Conservation (phyloP, 139 green algal species). For the Astrephomene gubernaculifera region DNA sequence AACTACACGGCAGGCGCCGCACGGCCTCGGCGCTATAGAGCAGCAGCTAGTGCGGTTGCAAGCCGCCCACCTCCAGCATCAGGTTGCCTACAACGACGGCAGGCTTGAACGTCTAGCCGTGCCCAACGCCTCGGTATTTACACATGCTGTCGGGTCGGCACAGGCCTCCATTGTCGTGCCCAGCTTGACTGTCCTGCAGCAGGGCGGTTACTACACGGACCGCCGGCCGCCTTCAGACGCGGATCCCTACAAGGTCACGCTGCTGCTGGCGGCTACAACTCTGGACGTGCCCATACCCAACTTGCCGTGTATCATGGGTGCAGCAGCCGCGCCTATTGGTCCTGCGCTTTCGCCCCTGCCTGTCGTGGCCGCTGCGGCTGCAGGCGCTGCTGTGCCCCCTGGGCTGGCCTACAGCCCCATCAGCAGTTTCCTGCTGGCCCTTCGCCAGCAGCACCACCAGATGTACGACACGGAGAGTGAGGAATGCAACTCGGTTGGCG, state of each 20-base stretch:
- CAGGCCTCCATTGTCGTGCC: slow-evolving; percentile 71
- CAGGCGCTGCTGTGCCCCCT: not conserved
- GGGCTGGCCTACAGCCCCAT: not conserved
- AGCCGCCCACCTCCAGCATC: slow-evolving; percentile 71
- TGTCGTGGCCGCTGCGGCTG: not conserved
- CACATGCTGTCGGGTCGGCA: slow-evolving; percentile 70
- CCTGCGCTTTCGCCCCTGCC: not conserved
- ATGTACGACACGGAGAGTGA: slow-evolving; percentile 18
- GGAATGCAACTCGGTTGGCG: slow-evolving; percentile 27
- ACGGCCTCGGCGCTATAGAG: slow-evolving; percentile 70
- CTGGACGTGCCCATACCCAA: slow-evolving; percentile 62
- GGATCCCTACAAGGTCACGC: slow-evolving; percentile 86
- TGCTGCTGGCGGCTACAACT: slow-evolving; percentile 81
- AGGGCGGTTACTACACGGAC: slow-evolving; percentile 80
- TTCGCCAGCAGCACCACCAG: slow-evolving; percentile 3
- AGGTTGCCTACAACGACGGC: slow-evolving; percentile 76
- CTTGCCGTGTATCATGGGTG: not conserved
- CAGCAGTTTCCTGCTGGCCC: not conserved
- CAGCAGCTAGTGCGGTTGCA: slow-evolving; percentile 67
- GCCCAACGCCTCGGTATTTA: slow-evolving; percentile 55
- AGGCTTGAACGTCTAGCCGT: slow-evolving; percentile 41
- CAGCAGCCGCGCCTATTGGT: not conserved
- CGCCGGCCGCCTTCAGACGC: slow-evolving; percentile 73
- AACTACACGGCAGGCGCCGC: slow-evolving; percentile 57
- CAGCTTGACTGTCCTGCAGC: slow-evolving; percentile 51